Percentiles rank a stretch among this genome's conserved stretches.
phyloP scores from a whole-genome alignment of 1,284 basidiomycete species.

The Takashimella tepidaria region DNA sequence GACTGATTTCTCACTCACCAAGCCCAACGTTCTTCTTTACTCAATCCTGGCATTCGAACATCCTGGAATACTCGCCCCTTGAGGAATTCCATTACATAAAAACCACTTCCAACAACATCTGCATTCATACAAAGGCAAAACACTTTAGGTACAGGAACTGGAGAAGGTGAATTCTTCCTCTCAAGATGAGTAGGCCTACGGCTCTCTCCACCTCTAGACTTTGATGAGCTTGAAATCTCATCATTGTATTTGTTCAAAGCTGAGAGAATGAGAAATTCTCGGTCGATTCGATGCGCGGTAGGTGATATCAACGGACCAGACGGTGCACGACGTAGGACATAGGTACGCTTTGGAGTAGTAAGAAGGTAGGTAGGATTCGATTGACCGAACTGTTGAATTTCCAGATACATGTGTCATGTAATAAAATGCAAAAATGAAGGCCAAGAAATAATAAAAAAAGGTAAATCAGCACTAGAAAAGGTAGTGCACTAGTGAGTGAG shows the following conservation, averaged over 20 bases:
- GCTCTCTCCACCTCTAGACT: not conserved
- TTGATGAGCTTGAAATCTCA: conserved; percentile 5
- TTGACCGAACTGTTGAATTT: conserved; percentile 50
- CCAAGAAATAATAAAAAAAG: not conserved
- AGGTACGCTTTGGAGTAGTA: conserved; percentile 16
- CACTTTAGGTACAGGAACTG: conserved; percentile 79
- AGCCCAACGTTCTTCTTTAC: conserved; percentile 58
- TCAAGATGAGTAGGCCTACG: too few relatives aligned
- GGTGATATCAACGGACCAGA: conserved; percentile 74
- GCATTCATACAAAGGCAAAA: conserved; percentile 75
- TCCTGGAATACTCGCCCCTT: conserved; percentile 91
- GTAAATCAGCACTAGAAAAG: not conserved
- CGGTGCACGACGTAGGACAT: conserved; percentile 89
- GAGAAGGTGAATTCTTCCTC: conserved; percentile 21
- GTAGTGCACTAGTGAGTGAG: conserved; percentile 35
- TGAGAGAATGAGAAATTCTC: conserved; percentile 76
- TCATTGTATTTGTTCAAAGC: conserved; percentile 71
- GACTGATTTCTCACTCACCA: conserved; percentile 59
- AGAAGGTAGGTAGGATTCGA: conserved; percentile 86
- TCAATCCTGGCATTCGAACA: conserved; percentile 64
- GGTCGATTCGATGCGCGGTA: conserved; percentile 90
- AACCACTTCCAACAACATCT: conserved; percentile 74
- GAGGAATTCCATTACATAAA: conserved; percentile 94
- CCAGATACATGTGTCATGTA: too few relatives aligned
- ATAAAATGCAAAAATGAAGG: too few relatives aligned